Evolutionary conservation across 805 yeast genomes (phyloP), one percentile per base, ranked within the genome.

Genomic region (Yarrowia keelungensis): DNA sequence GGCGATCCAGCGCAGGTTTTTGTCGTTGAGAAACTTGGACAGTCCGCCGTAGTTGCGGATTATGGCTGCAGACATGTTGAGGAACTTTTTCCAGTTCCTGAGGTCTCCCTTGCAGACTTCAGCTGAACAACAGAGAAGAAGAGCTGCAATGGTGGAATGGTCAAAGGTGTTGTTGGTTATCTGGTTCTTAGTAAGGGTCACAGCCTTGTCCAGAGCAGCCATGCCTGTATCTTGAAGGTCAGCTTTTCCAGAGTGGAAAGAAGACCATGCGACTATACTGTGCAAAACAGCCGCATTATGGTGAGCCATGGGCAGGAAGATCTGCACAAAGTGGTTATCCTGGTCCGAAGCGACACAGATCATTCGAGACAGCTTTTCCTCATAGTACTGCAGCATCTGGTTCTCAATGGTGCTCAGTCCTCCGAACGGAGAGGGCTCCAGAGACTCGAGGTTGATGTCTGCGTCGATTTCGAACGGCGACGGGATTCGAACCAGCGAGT

Each of bases 101-200:
- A 89, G 91, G 76, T 91, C 96, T 8, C 97, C 97, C 71, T 87
- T 84, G 77, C 94, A 90, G 67, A 91, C 89, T 74, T 90, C 92
- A 0, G 91, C 93, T n/a, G 89, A 91, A 72, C 90, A 85, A 64
- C 90, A 80, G 65, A 91, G 85, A 71, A 90, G 77, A 67, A 89
- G 80, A 16, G 88, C 85, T 0, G 96, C 93, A 54, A 90, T 75
- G 70, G 88, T 83, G 73, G 79, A 65, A 76, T 70, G 69, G 39
- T 72, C 74, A 32, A 72, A 65, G 62, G 47, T 16, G 69, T 70
- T 66, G 64, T 69, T 16, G 3, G 54, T 69, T 36, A 35, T 73
- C 69, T 22, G 71, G 67, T 42, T 65, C 38, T 64, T 67, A 8
- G 73, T 72, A 16, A 70, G 59, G 35, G 67, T 68, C 26, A 73